Evolutionary conservation across 1,284 basidiomycete species (phyloP).

Genomic region (Wallemia ichthyophaga): DNA sequence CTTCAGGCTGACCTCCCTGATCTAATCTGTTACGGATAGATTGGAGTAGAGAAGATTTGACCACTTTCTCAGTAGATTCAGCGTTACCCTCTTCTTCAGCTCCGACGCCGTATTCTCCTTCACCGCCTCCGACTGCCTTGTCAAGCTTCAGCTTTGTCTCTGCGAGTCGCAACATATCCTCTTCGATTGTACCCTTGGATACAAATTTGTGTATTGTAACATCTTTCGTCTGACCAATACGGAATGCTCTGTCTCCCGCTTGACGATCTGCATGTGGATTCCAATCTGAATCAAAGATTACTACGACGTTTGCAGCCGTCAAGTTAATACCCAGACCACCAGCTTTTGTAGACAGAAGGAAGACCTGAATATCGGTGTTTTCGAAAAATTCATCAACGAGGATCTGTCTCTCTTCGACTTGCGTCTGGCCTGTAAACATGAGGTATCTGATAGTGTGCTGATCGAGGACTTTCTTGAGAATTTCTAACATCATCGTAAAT

Average conservation of each 20-base stretch:
- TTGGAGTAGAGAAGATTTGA: background rate
- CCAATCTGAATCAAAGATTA: constrained; percentile 78
- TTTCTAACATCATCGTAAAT: constrained; percentile 19
- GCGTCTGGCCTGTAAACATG: constrained; percentile 74
- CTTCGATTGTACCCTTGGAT: constrained; percentile 30
- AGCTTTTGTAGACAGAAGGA: constrained; percentile 82
- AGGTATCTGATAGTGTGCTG: constrained; percentile 46
- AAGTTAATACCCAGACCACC: constrained; percentile 48
- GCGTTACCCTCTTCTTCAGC: constrained; percentile 30
- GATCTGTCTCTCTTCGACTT: constrained; percentile 72
- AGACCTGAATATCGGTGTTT: constrained; percentile 63
- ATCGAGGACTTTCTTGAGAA: constrained; percentile 59
- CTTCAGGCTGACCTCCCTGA: background rate
- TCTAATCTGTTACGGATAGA: background rate
- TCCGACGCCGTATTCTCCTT: constrained; percentile 14
- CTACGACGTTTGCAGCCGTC: constrained; percentile 50
- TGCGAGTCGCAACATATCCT: constrained; percentile 72
- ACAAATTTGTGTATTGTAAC: constrained; percentile 69
- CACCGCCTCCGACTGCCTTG: constrained; percentile 59
- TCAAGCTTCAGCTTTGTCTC: constrained; percentile 69
- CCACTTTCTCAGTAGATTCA: constrained; percentile 23
- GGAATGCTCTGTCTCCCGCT: constrained; percentile 87
- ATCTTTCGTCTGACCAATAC: constrained; percentile 78
- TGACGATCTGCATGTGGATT: constrained; percentile 52
- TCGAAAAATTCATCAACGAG: constrained; percentile 94